A percentile compares a stretch with the other conserved stretches of the same genome.
Conservation (phyloP, 345 rosid genomes). For the Salix brachista region DNA sequence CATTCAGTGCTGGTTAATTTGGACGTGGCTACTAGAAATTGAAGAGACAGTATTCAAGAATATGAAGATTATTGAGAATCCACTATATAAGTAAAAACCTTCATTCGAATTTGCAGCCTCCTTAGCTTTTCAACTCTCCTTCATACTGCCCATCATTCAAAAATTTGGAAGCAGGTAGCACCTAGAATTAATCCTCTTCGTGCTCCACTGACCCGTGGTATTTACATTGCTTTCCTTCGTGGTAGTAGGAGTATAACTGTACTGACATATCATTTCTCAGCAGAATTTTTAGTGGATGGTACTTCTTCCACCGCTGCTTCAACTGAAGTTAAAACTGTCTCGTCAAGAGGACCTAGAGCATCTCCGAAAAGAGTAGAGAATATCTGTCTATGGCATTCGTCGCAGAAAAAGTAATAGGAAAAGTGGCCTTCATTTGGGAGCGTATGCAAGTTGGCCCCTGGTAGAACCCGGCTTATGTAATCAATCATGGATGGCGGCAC, state of each 20-base stretch:
- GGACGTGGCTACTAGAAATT: background rate
- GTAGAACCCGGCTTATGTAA: slow-evolving; percentile 72
- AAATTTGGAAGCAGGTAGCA: slow-evolving; percentile 1
- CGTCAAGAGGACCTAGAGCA: slow-evolving; percentile 53
- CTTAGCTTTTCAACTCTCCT: slow-evolving; percentile 9
- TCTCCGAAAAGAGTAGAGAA: slow-evolving; percentile 66
- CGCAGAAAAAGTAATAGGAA: slow-evolving; percentile 74
- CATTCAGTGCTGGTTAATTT: background rate
- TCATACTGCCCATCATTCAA: slow-evolving; percentile 1
- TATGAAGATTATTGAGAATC: background rate
- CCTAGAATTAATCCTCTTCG: slow-evolving; percentile 1
- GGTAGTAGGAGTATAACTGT: slow-evolving; percentile 2
- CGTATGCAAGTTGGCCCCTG: slow-evolving; percentile 54
- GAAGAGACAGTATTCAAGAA: background rate
- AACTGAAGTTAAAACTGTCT: slow-evolving; percentile 13
- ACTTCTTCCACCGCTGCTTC: slow-evolving; percentile 14
- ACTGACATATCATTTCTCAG: slow-evolving; percentile 24
- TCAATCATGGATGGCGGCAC: slow-evolving; percentile 60
- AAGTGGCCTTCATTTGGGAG: slow-evolving; percentile 83
- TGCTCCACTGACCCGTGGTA: slow-evolving; percentile 24
- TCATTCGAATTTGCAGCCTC: slow-evolving; percentile 7
- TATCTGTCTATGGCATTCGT: slow-evolving; percentile 70
- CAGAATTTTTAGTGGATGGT: slow-evolving; percentile 10
- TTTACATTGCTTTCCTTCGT: background rate
- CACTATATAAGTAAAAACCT: background rate